Percentiles rank a stretch among this genome's conserved stretches.
Conservation (phyloP, 345 rosid species). For the Eucalyptus polyanthemos region DNA sequence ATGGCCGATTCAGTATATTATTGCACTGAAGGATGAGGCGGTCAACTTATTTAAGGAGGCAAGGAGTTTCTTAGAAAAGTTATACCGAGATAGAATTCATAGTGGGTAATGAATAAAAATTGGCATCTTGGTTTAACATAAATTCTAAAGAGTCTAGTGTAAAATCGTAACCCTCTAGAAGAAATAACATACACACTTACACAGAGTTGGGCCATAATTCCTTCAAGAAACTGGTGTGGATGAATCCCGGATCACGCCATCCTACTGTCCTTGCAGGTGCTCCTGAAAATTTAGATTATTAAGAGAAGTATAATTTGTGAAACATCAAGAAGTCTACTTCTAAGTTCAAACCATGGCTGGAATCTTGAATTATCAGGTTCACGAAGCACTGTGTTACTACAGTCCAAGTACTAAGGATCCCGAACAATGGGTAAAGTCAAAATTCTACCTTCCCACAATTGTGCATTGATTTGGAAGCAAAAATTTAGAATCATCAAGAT, state of each 20-base stretch:
- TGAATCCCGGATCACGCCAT: conserved; percentile 44
- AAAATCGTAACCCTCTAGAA: not conserved
- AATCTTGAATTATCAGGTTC: not conserved
- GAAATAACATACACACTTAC: conserved; percentile 1
- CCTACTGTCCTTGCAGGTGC: conserved; percentile 37
- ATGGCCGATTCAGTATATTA: not conserved
- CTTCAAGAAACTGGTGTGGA: conserved; percentile 34
- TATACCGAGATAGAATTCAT: not conserved
- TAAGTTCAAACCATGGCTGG: not conserved
- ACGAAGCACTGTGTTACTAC: not conserved
- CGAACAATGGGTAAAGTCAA: not conserved
- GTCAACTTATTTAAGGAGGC: not conserved
- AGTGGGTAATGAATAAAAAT: not conserved
- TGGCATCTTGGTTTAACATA: not conserved
- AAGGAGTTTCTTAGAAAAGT: not conserved
- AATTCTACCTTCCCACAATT: not conserved
- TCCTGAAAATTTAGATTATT: not conserved
- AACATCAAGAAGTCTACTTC: not conserved
- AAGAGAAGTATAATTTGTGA: not conserved
- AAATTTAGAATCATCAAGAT: not conserved
- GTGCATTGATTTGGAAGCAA: not conserved
- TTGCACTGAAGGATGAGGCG: not conserved
- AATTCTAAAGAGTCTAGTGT: not conserved
- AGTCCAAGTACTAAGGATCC: not conserved
- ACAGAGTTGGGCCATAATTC: conserved; percentile 31